These are phyloP conservation scores for Fonsecaea erecta DNA, from an alignment of 2,329 filamentous ascomycete genomes.

Conservation along the genomic window DNA sequence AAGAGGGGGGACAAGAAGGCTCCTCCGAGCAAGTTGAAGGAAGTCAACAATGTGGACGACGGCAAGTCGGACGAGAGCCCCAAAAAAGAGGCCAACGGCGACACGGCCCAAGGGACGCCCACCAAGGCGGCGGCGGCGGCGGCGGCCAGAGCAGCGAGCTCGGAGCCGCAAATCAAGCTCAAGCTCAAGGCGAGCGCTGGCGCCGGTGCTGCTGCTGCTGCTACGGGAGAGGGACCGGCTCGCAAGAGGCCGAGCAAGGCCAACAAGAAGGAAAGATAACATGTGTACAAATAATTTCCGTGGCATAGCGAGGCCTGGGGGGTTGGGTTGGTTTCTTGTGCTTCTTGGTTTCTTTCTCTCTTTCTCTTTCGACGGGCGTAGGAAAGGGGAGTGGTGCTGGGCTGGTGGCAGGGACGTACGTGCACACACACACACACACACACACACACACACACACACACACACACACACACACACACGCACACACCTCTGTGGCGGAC, in stretches of 20 bases:
- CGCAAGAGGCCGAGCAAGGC: conserved; percentile 29
- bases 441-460: too few relatives aligned
- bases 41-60: conserved; percentile 34
- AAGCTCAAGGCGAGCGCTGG: conserved; percentile 28
- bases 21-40: conserved; percentile 35
- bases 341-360: neutral
- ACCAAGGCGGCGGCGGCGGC: too few relatives aligned
- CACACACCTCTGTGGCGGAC: neutral
- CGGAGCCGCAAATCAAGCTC: conserved; percentile 35
- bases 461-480: too few relatives aligned
- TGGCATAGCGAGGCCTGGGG: conserved; percentile 4
- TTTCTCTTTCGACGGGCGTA: too few relatives aligned
- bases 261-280: conserved; percentile 27
- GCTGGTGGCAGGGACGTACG: too few relatives aligned
- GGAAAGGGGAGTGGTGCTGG: neutral
- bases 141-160: conserved; percentile 27
- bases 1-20: conserved; percentile 35
- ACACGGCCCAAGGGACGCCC: conserved; percentile 35
- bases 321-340: neutral
- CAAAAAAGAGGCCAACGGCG: conserved; percentile 33
- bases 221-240: conserved; percentile 13
- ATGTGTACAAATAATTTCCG: neutral
- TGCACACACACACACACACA: too few relatives aligned
- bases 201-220: conserved; percentile 3
- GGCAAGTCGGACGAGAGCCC: conserved; percentile 28